Percentiles rank a stretch among this genome's conserved stretches.
These are phyloP conservation scores for Tetrapisispora namnaoensis DNA, from an alignment of 805 yeast species.

Conservation along the genomic window DNA sequence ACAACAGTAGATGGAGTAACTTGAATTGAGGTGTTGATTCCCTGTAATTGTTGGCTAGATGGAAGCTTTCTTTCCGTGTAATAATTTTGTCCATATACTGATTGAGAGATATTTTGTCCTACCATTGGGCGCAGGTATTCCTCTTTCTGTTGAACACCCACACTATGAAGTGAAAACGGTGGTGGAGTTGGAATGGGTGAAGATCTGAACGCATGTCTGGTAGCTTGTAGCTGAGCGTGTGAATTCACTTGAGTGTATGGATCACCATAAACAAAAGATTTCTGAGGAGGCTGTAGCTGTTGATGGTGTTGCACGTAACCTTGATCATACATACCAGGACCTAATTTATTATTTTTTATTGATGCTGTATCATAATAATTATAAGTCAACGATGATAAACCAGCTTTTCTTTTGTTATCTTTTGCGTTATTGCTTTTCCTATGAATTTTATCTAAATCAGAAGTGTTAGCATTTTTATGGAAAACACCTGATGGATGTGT, in stretches of 20 bases:
- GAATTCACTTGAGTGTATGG: not conserved
- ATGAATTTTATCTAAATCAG: constrained; percentile 21
- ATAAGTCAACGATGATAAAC: constrained; percentile 22
- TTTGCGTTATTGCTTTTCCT: constrained; percentile 25
- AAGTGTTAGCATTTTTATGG: constrained; percentile 15
- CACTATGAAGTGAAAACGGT: not conserved
- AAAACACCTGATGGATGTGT: constrained; percentile 25
- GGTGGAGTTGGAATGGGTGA: constrained; percentile 5
- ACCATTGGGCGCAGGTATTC: not conserved
- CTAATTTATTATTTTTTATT: not conserved
- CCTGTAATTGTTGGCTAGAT: not conserved
- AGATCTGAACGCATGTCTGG: not conserved
- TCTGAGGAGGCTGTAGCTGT: not conserved
- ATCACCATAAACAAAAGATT: not conserved
- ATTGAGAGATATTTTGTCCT: not conserved
- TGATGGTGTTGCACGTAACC: not conserved
- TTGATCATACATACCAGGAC: not conserved
- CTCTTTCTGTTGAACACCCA: not conserved
- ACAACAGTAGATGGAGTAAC: not conserved
- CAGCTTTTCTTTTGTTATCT: constrained; percentile 25
- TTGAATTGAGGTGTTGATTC: not conserved
- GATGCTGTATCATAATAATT: constrained; percentile 11
- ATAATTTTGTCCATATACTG: not conserved
- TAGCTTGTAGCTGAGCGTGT: not conserved
- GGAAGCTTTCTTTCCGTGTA: not conserved